phyloP scores from a whole-genome alignment of 768 basidiomycete species.

The Lyophyllum semitale region DNA sequence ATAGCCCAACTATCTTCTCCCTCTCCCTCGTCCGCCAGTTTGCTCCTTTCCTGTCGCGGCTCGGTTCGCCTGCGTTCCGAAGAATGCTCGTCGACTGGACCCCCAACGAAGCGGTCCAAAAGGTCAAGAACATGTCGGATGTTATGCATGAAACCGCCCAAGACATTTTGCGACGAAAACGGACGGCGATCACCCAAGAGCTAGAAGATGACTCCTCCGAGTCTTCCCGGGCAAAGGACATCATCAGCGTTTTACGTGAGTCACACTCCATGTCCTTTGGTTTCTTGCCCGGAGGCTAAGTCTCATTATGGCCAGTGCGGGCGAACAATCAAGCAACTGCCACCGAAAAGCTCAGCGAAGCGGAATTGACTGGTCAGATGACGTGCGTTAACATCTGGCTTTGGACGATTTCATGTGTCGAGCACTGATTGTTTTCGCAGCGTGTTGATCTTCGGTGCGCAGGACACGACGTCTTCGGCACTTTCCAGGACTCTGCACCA shows the following conservation, averaged over 20 bases:
- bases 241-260: conserved; percentile 52
- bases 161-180: conserved; percentile 41
- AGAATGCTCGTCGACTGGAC: conserved; percentile 43
- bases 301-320: conserved; percentile 26
- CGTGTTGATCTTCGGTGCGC: conserved; percentile 51
- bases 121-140: conserved; percentile 48
- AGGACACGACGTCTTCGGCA: conserved; percentile 50
- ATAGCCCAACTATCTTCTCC: conserved; percentile 46
- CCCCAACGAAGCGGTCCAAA: conserved; percentile 39
- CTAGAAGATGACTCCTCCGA: conserved; percentile 19
- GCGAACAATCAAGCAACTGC: conserved; percentile 37
- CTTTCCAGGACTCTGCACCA: conserved; percentile 43
- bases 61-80: conserved; percentile 44
- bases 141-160: conserved; percentile 45
- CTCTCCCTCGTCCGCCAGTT: conserved; percentile 47
- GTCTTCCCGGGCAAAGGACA: conserved; percentile 40
- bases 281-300: not conserved
- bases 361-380: conserved; percentile 50
- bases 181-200: conserved; percentile 23
- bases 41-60: conserved; percentile 41
- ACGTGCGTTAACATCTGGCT: conserved; percentile 33
- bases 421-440: conserved; percentile 21
- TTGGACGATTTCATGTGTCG: not conserved
- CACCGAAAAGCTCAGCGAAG: conserved; percentile 40
- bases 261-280: not conserved